These are phyloP conservation scores for Pichia nakasei DNA, from an alignment of 805 yeast genomes.

Conservation along the genomic window DNA sequence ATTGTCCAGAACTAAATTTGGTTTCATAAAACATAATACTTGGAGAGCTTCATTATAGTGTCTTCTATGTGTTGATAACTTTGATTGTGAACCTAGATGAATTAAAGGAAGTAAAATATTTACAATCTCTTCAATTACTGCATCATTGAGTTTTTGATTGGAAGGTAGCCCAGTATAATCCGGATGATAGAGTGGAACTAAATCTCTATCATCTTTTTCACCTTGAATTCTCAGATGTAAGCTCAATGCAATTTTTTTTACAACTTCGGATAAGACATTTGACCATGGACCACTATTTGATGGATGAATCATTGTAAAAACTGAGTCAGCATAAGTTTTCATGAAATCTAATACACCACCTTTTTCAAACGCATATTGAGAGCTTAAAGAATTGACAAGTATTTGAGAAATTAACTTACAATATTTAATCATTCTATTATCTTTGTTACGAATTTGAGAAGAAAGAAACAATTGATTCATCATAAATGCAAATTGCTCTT, in stretches of 20 bases:
- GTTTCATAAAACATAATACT: conserved; percentile 54
- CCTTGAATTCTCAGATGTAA: conserved; percentile 49
- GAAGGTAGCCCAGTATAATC: conserved; percentile 21
- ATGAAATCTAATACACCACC: conserved; percentile 46
- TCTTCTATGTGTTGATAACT: conserved; percentile 45
- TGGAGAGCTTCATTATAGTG: conserved; percentile 52
- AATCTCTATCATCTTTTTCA: conserved; percentile 34
- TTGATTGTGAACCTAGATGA: conserved; percentile 71
- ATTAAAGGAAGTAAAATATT: conserved; percentile 46
- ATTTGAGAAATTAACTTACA: conserved; percentile 27
- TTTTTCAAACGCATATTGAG: conserved; percentile 31
- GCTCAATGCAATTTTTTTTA: conserved; percentile 49
- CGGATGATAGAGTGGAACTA: conserved; percentile 15
- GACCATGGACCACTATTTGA: conserved; percentile 93
- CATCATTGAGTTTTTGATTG: conserved; percentile 17
- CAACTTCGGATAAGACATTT: conserved; percentile 51
- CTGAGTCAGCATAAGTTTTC: conserved; percentile 50
- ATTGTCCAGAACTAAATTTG: conserved; percentile 43
- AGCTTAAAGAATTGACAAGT: conserved; percentile 56
- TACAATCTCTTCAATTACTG: conserved; percentile 16
- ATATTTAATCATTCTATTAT: conserved; percentile 20
- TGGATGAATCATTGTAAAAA: conserved; percentile 83
- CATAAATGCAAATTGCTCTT: conserved; percentile 50
- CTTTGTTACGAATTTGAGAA: conserved; percentile 18
- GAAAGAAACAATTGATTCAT: conserved; percentile 41